Conservation (phyloP, 352 stramenopile species). For the Pythium brassicae region DNA sequence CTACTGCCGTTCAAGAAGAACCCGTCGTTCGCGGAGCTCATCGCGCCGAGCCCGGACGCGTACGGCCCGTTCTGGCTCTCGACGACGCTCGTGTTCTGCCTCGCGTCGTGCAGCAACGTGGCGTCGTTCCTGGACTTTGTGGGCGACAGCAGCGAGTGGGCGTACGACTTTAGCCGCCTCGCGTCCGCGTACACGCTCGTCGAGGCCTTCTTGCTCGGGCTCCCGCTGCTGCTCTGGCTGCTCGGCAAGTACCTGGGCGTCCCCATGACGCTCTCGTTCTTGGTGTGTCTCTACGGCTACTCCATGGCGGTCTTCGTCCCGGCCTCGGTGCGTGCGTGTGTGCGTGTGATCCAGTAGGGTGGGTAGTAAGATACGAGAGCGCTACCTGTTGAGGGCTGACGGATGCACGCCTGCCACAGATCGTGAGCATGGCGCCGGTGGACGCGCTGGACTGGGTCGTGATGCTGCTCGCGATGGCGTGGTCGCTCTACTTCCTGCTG, state of each 20-base stretch:
- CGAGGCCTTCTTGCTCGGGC: slow-evolving; percentile 65
- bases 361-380: too few species aligned
- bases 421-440: slow-evolving; percentile 66
- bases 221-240: slow-evolving; percentile 76
- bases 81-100: slow-evolving; percentile 81
- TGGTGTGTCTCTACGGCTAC: slow-evolving; percentile 85
- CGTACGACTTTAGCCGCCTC: slow-evolving; percentile 81
- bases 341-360: slow-evolving; percentile 2
- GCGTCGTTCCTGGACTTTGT: slow-evolving; percentile 76
- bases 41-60: slow-evolving; percentile 51
- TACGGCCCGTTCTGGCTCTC: slow-evolving; percentile 85
- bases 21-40: slow-evolving; percentile 73
- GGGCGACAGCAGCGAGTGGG: slow-evolving; percentile 56
- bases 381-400: slow-evolving; percentile 2
- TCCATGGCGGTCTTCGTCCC: slow-evolving; percentile 82
- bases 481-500: slow-evolving; percentile 82
- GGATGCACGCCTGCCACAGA: slow-evolving; percentile 25
- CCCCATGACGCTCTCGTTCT: slow-evolving; percentile 72
- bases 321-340: slow-evolving; percentile 39
- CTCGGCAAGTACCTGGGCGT: slow-evolving; percentile 76
- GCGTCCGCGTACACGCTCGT: slow-evolving; percentile 77
- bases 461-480: slow-evolving; percentile 75
- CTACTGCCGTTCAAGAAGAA: slow-evolving; percentile 85
- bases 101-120: slow-evolving; percentile 83
- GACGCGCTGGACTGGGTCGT: slow-evolving; percentile 82